Evolutionary conservation across 208 protist genomes (phyloP), one percentile per base, ranked within the genome.

Genomic region (Wallacemonas sp.): DNA sequence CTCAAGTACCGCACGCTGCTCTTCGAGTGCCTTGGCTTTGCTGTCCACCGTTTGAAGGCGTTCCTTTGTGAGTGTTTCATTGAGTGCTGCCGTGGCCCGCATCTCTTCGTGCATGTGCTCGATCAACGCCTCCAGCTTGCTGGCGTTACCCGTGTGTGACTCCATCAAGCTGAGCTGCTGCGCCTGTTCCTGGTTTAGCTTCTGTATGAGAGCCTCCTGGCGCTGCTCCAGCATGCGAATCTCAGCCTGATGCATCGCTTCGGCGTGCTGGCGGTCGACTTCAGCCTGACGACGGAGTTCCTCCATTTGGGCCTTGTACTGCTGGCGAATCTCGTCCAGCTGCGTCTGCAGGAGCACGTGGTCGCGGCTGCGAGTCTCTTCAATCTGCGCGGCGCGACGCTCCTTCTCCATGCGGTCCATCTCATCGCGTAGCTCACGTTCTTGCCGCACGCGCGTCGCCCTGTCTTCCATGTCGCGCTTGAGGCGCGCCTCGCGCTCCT

Each of bases 401-500:
- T 93, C 87, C 34, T 75, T 72, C 36, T 96, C 91, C 30, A 86
- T 48, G n/a, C 72, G 68, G 6, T 87, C 77, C 59, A 93, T 36
- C 64, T 87, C 77, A 15, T 88, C 79, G 10, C 81, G 79, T 33
- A 91, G 50, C 57, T 92, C 84, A 22, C 69, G 63, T 55, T 96
- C 91, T 26, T 81, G 77, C 5, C 76, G 75, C 33, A 85, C 46
- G 15, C 92, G 87, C 19, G 65, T 64, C 48, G 81, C 85, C 9
- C 85, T 73, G 36, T 94, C 87, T 38, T 95, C 89, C 4, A 89
- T 61, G 53, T 97, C 88, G n/a, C 87, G 79, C 64, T 80, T 78
- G 1, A 89, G 71, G 1, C 87, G 81, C 15, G 46, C 73, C 66
- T 95, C 91, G 22, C 85, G 86, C 73, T 97, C 87, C 69, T 86